Percentiles rank a stretch among this genome's conserved stretches.
phyloP scores from a whole-genome alignment of 768 basidiomycete species.

The Lentinula sp. region DNA sequence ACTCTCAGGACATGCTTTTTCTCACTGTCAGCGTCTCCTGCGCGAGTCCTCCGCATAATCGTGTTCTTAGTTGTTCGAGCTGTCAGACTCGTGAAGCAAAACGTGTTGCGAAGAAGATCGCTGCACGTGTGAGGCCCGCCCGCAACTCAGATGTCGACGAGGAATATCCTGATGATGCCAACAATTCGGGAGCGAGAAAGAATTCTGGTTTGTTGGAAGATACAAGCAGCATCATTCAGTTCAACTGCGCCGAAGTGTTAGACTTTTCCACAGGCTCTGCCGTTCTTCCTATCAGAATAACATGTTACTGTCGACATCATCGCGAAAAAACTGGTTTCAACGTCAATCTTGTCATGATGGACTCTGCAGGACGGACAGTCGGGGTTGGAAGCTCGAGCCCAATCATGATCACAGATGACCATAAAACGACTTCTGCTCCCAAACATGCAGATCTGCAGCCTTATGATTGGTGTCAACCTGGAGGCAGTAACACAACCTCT shows the following conservation, averaged over 20 bases:
- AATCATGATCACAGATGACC: conserved; percentile 99
- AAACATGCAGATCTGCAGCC: conserved; percentile 25
- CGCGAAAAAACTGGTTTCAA: conserved; percentile 95
- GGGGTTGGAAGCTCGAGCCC: conserved; percentile 80
- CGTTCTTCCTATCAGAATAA: conserved; percentile 89
- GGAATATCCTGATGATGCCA: conserved; percentile 53
- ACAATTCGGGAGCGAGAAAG: conserved; percentile 35
- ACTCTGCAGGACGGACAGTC: conserved; percentile 71
- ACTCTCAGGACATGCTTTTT: conserved; percentile 63
- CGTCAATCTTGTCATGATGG: conserved; percentile 82
- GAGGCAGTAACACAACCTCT: conserved; percentile 5
- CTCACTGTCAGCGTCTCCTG: conserved; percentile 74
- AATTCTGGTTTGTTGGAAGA: conserved; percentile 46
- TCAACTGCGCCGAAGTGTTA: conserved; percentile 88
- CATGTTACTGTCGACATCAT: conserved; percentile 98
- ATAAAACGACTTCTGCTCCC: conserved; percentile 55
- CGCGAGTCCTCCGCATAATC: conserved; percentile 71
- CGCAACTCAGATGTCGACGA: conserved; percentile 51
- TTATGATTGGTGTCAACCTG: conserved; percentile 45
- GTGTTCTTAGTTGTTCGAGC: conserved; percentile 79
- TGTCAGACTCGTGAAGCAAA: conserved; percentile 90
- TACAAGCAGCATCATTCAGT: conserved; percentile 84
- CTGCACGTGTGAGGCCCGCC: conserved; percentile 73
- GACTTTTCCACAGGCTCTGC: conserved; percentile 86
- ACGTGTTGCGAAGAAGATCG: conserved; percentile 84